Evolutionary conservation across 805 yeast species (phyloP).

Genomic region (Kodamaea neixiangensis): DNA sequence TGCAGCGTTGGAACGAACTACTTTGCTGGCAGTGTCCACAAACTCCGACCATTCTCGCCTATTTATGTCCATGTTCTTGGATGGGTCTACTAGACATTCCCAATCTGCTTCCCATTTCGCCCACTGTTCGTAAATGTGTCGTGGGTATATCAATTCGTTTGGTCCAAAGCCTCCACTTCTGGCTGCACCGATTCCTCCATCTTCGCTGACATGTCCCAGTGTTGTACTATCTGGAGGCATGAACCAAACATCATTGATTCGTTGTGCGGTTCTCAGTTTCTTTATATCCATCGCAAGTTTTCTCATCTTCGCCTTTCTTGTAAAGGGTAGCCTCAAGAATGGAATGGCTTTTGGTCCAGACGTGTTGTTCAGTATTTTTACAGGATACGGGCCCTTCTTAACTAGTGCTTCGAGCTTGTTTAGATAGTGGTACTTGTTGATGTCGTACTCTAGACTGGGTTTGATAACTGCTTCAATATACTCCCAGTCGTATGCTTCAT

Average conservation of each 20-base stretch:
- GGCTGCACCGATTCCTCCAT: constrained; percentile 33
- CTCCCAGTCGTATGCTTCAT: constrained; percentile 30
- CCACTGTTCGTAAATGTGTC: constrained; percentile 25
- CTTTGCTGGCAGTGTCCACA: constrained; percentile 13
- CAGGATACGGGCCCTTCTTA: constrained; percentile 39
- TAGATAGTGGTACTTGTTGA: constrained; percentile 29
- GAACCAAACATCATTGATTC: constrained; percentile 35
- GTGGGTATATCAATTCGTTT: constrained; percentile 32
- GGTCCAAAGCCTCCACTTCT: constrained; percentile 30
- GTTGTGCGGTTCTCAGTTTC: constrained; percentile 24
- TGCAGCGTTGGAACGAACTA: constrained; percentile 3
- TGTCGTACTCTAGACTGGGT: constrained; percentile 35
- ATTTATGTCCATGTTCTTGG: not conserved
- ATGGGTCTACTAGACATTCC: constrained; percentile 29
- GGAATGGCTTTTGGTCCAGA: constrained; percentile 36
- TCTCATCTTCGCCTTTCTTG: constrained; percentile 17
- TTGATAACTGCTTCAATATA: constrained; percentile 33
- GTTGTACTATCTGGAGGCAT: not conserved
- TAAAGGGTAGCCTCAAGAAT: constrained; percentile 27
- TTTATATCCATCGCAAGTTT: constrained; percentile 35
- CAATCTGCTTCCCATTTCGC: constrained; percentile 35
- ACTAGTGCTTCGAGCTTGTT: constrained; percentile 22
- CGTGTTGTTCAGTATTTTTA: constrained; percentile 28
- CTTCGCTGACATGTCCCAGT: constrained; percentile 15
- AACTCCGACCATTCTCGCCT: constrained; percentile 13